Percentiles rank a stretch among this genome's conserved stretches.
phyloP scores from a whole-genome alignment of 345 rosid genomes.

The Boechera retrofracta region DNA sequence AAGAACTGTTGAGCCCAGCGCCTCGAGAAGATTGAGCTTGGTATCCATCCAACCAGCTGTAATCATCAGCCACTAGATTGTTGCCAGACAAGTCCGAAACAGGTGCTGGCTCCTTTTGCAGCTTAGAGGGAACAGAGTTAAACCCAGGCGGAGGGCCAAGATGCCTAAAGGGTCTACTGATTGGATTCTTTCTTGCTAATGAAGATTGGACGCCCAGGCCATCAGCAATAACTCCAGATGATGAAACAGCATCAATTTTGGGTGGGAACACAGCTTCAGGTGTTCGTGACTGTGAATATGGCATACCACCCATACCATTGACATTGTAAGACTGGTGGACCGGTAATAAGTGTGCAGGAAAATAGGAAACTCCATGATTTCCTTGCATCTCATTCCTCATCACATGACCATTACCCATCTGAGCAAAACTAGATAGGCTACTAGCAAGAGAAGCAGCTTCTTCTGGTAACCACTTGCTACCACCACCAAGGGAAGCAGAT shows the following conservation, averaged over 20 bases:
- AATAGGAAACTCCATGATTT: conserved; percentile 46
- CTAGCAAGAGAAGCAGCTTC: conserved; percentile 60
- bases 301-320: conserved; percentile 47
- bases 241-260: conserved; percentile 49
- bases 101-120: conserved; percentile 52
- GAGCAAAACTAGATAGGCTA: conserved; percentile 60
- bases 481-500: conserved; percentile 33
- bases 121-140: conserved; percentile 67
- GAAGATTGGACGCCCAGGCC: conserved; percentile 51
- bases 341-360: conserved; percentile 48
- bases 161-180: conserved; percentile 75
- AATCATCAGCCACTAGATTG: conserved; percentile 69
- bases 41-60: conserved; percentile 98
- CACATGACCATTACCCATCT: conserved; percentile 64
- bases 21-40: conserved; percentile 61
- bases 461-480: conserved; percentile 61
- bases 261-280: conserved; percentile 57
- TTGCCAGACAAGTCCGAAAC: conserved; percentile 46
- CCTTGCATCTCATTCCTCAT: conserved; percentile 60
- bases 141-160: conserved; percentile 98
- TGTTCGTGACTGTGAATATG: conserved; percentile 53
- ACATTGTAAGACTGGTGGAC: conserved; percentile 53
- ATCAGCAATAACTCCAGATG: conserved; percentile 58
- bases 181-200: conserved; percentile 65
- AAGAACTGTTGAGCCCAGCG: conserved; percentile 52